Percentiles rank a stretch among this genome's conserved stretches.
Evolutionary conservation across 2,329 filamentous ascomycete species (phyloP).

Genomic region (Madurella fahalii): DNA sequence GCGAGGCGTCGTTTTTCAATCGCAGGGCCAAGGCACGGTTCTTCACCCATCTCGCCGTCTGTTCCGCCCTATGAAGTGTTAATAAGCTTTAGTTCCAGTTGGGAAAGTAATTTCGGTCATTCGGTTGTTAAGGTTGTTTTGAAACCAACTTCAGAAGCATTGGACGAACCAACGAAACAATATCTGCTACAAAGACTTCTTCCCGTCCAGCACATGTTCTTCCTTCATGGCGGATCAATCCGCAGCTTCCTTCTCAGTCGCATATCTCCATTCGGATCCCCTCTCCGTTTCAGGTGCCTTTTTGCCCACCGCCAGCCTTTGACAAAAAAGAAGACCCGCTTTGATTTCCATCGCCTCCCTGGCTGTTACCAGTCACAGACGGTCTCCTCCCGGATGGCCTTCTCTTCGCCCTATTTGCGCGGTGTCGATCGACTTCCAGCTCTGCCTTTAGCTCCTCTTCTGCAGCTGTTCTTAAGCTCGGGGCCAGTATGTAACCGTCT

Average conservation of each 20-base stretch:
- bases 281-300: neutral
- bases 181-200: too few relatives aligned
- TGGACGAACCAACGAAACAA: too few relatives aligned
- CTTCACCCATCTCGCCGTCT: neutral
- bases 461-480: slow-evolving; percentile 3
- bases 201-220: too few relatives aligned
- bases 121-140: too few relatives aligned
- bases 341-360: neutral
- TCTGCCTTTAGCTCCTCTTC: slow-evolving; percentile 11
- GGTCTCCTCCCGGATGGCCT: too few relatives aligned
- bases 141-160: too few relatives aligned
- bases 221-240: too few relatives aligned
- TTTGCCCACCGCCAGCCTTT: neutral
- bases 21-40: neutral
- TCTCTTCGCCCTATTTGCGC: neutral
- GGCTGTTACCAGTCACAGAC: too few relatives aligned
- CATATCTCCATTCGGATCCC: too few relatives aligned
- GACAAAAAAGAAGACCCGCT: neutral
- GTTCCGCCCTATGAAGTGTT: too few relatives aligned
- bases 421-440: neutral
- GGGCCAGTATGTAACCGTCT: slow-evolving; percentile 10
- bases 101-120: too few relatives aligned
- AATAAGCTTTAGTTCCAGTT: too few relatives aligned
- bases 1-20: slow-evolving; percentile 6
- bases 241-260: neutral